phyloP scores from a whole-genome alignment of 2,329 filamentous ascomycete species.

The Fonsecaea erecta region DNA sequence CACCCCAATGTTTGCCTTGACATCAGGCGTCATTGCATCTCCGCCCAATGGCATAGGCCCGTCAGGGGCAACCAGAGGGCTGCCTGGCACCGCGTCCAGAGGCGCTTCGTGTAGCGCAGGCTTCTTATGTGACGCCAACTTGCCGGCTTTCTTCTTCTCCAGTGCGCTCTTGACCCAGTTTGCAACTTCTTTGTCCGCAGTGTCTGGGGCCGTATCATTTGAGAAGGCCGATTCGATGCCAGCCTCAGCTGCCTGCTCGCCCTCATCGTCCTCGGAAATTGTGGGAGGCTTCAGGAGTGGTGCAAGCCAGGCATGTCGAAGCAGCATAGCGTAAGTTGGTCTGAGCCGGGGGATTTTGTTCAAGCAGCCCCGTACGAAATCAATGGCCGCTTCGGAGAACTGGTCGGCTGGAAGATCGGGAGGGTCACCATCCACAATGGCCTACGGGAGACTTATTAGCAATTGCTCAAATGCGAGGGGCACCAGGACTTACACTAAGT shows the following conservation, averaged over 20 bases:
- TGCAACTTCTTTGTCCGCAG: slow-evolving; percentile 80
- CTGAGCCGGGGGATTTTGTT: slow-evolving; percentile 90
- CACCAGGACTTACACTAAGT: slow-evolving; percentile 74
- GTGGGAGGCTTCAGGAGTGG: slow-evolving; percentile 75
- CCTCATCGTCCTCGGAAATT: slow-evolving; percentile 72
- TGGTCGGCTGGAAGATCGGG: slow-evolving; percentile 79
- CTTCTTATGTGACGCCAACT: slow-evolving; percentile 61
- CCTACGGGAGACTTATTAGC: slow-evolving; percentile 58
- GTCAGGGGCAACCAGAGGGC: slow-evolving; percentile 32
- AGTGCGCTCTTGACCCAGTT: slow-evolving; percentile 79
- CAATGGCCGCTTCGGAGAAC: slow-evolving; percentile 78
- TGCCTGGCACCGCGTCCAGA: slow-evolving; percentile 68
- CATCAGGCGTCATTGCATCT: slow-evolving; percentile 8
- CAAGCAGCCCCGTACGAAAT: slow-evolving; percentile 87
- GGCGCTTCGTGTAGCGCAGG: slow-evolving; percentile 89
- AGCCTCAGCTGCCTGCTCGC: slow-evolving; percentile 55
- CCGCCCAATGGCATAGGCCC: slow-evolving; percentile 9
- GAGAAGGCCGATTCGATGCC: slow-evolving; percentile 36
- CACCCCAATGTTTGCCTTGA: slow-evolving; percentile 33
- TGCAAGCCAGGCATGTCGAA: slow-evolving; percentile 87
- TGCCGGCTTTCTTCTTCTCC: slow-evolving; percentile 66
- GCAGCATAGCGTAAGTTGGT: slow-evolving; percentile 89
- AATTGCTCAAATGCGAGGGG: background rate
- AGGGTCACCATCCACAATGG: slow-evolving; percentile 96
- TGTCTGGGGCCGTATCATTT: slow-evolving; percentile 47